Evolutionary conservation across 495 filamentous ascomycete species (phyloP), one percentile per base, ranked within the genome.

Genomic region (Lepraria neglecta): DNA sequence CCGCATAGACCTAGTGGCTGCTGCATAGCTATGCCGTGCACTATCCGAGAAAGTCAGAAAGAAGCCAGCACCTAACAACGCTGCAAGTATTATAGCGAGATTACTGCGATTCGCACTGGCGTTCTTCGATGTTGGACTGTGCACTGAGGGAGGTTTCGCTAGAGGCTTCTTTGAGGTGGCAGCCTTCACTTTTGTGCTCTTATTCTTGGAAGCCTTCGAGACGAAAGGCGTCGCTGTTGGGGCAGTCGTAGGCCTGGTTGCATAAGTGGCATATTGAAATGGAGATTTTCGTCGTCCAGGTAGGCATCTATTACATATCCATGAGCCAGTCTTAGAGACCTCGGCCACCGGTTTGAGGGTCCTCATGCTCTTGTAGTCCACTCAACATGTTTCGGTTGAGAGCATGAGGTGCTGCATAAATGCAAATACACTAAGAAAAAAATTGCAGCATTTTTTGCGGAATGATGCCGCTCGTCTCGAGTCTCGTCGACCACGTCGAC

Each of bases 21-120:
- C 48, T 31, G 42, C 17, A 54, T 89, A 90, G 24, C 77, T 78
- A 76, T 90, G 84, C 70, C 86, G 86, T 58, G 84, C 77, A 53
- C 91, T 79, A 64, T 94, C 88, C 17, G 80, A 83, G 66, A 89
- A 86, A 17, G 82, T 78, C 44, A 91, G 68, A 7, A 61, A 14
- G 2, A 84, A 76, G n/a, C 80, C 83, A 30, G 80, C 75, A 24
- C 76, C 79, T 9, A 85, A 65, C 30, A 76, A 72, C 14, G 85
- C 75, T 38, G 77, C 73, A 56, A 82, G 66, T 45, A 79, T 69
- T 19, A 84, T 67, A 21, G 65, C 67, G 52, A 67, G 72, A 38
- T 68, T 73, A 62, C 64, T 21, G 17, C 46, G 64, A 60, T 67
- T 60, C 42, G n/a, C 30, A 19, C 4, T 45, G 42, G 38, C 35